Conservation (phyloP, 176 grass and related monocot species). For the Avena eriantha region DNA sequence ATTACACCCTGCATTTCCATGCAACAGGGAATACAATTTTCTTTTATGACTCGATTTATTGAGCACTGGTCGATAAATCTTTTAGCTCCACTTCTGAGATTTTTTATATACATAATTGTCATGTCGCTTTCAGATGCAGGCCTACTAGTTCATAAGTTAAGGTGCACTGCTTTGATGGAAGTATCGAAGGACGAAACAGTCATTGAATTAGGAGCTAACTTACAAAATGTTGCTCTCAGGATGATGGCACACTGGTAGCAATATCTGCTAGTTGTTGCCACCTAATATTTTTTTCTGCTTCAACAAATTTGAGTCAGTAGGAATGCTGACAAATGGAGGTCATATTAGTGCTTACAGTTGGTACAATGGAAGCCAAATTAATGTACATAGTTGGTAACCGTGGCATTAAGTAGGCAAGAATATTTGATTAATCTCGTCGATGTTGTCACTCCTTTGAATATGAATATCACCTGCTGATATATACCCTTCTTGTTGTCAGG, state of each 20-base stretch:
- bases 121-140: neutral
- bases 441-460: slow-evolving; percentile 18
- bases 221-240: neutral
- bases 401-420: neutral
- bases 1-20: neutral
- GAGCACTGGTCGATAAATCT: neutral
- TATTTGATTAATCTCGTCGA: neutral
- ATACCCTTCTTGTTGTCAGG: neutral
- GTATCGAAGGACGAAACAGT: neutral
- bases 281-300: neutral
- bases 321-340: neutral
- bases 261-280: neutral
- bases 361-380: slow-evolving; percentile 2
- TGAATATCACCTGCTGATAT: slow-evolving; percentile 17
- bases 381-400: neutral
- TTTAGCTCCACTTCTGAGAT: neutral
- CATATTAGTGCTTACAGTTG: neutral
- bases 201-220: slow-evolving; percentile 11
- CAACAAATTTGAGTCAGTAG: neutral
- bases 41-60: neutral
- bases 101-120: neutral
- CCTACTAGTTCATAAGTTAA: slow-evolving; percentile 1
- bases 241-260: slow-evolving; percentile 23
- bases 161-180: slow-evolving; percentile 17
- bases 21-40: neutral